Evolutionary conservation across 257 asterid genomes (phyloP).

Genomic region (Perilla frutescens): DNA sequence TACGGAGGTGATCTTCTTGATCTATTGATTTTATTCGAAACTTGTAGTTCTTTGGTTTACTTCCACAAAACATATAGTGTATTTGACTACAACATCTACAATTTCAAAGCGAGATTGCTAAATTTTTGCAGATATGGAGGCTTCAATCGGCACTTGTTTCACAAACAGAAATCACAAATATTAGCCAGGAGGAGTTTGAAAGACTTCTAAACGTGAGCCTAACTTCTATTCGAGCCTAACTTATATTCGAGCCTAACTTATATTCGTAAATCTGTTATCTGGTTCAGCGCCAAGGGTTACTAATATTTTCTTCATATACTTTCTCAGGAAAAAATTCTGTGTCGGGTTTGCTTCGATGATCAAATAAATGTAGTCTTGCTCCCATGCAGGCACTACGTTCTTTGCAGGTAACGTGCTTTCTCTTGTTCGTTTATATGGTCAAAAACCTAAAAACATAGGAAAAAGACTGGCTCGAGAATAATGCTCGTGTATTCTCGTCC

Average conservation of each 20-base stretch:
- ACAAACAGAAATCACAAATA: slow-evolving; percentile 77
- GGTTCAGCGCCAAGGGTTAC: too few relatives aligned
- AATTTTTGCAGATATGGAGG: slow-evolving; percentile 70
- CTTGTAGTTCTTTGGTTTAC: background rate
- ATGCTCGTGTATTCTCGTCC: background rate
- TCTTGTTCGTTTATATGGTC: background rate
- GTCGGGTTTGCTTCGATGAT: slow-evolving; percentile 92
- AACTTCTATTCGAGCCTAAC: slow-evolving; percentile 31
- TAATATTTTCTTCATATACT: slow-evolving; percentile 24
- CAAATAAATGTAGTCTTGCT: slow-evolving; percentile 82
- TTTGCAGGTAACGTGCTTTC: slow-evolving; percentile 71
- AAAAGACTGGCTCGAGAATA: background rate
- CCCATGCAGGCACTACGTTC: slow-evolving; percentile 90
- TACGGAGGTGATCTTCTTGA: slow-evolving; percentile 63
- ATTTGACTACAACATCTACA: background rate
- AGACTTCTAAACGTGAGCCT: slow-evolving; percentile 73
- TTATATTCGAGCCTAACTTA: slow-evolving; percentile 30
- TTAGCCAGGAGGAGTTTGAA: slow-evolving; percentile 89
- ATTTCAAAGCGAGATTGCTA: background rate
- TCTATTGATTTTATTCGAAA: background rate
- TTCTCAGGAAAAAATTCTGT: slow-evolving; percentile 84
- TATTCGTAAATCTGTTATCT: too few relatives aligned
- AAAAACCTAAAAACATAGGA: background rate
- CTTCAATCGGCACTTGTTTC: slow-evolving; percentile 77
- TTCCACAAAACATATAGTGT: background rate